Percentiles rank a stretch among this genome's conserved stretches.
Evolutionary conservation across 2,329 filamentous ascomycete genomes (phyloP).

Genomic region (Xylaria sp.): DNA sequence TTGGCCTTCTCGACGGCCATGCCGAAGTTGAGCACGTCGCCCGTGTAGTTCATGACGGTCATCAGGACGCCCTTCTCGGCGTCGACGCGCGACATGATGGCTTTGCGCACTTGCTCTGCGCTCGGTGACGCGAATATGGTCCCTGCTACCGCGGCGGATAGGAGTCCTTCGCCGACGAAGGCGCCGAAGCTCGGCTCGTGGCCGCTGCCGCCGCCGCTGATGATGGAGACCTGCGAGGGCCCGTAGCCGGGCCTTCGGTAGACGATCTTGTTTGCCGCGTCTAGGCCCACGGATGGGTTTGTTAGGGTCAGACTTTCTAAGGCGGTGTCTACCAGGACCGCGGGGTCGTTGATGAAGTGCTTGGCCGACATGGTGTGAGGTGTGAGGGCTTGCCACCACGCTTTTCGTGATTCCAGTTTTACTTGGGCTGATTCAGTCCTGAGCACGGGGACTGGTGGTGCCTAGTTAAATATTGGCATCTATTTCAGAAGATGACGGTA

Average conservation of each 20-base stretch:
- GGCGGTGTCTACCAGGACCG: slow-evolving; percentile 79
- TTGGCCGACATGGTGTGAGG: slow-evolving; percentile 66
- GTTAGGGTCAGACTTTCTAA: slow-evolving; percentile 81
- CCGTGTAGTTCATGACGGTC: slow-evolving; percentile 96
- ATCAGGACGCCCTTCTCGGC: slow-evolving; percentile 80
- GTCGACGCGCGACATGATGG: slow-evolving; percentile 78
- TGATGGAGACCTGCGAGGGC: slow-evolving; percentile 76
- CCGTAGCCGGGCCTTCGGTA: slow-evolving; percentile 71
- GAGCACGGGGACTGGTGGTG: background rate
- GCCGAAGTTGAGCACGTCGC: slow-evolving; percentile 90
- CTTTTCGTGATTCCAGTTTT: background rate
- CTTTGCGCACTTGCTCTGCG: slow-evolving; percentile 83
- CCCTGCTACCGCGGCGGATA: slow-evolving; percentile 84
- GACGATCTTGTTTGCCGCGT: slow-evolving; percentile 83
- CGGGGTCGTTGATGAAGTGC: slow-evolving; percentile 90
- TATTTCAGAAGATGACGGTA: background rate
- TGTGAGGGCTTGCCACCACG: background rate
- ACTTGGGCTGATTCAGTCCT: too few species aligned
- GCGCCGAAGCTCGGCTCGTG: slow-evolving; percentile 90
- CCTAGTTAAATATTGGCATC: too few species aligned
- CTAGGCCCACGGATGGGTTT: slow-evolving; percentile 85
- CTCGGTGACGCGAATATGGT: slow-evolving; percentile 87
- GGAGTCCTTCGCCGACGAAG: slow-evolving; percentile 84
- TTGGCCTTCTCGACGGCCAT: slow-evolving; percentile 93
- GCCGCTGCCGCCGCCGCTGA: slow-evolving; percentile 89